Conservation (phyloP, 1,139 yeast genomes). For the Saccharomycopsis hybrid region DNA sequence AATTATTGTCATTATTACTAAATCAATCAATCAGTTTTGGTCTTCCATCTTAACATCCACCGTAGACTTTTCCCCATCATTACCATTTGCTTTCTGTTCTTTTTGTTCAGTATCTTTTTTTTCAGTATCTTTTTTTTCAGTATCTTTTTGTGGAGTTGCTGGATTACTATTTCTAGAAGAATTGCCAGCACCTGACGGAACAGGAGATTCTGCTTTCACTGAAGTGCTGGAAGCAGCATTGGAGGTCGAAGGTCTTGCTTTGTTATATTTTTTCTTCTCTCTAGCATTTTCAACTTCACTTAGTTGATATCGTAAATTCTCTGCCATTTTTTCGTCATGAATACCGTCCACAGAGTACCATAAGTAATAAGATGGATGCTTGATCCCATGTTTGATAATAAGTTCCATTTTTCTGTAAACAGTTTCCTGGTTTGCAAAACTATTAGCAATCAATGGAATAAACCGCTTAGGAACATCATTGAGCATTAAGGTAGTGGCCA, state of each 20-base stretch:
- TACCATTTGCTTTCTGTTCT: no score
- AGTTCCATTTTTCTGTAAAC: conserved; percentile 58
- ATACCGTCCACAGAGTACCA: conserved; percentile 87
- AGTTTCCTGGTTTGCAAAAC: conserved; percentile 51
- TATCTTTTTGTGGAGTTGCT: no score
- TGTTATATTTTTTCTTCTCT: conserved; percentile 29
- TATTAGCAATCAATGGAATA: conserved; percentile 62
- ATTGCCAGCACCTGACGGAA: no score
- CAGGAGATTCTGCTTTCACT: no score
- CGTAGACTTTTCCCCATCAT: no score
- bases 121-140: no score
- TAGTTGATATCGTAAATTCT: conserved; percentile 31
- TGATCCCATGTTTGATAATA: conserved; percentile 52
- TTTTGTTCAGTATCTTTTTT: no score
- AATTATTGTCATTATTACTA: no score
- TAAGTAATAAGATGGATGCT: conserved; percentile 55
- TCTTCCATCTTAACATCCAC: no score
- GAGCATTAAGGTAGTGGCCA: conserved; percentile 56
- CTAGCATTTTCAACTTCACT: conserved; percentile 33
- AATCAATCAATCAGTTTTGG: no score
- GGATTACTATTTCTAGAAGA: no score
- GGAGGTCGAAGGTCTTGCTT: neutral
- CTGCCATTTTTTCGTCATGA: conserved; percentile 49
- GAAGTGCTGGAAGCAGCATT: no score
- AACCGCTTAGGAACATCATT: conserved; percentile 60